Conservation (phyloP, 306 rosid genomes). For the Glycine latifolia region DNA sequence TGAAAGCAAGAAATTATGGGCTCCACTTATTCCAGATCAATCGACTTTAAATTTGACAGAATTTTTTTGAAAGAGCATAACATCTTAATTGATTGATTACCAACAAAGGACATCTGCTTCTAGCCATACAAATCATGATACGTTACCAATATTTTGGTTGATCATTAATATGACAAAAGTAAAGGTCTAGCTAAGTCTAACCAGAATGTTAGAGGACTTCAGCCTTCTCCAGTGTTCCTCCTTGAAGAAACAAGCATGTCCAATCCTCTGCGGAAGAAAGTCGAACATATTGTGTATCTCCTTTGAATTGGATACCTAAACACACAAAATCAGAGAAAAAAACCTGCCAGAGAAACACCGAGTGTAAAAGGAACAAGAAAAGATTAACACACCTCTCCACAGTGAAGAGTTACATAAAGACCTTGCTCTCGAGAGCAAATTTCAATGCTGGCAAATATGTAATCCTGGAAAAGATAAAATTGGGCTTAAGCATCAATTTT, state of each 20-base stretch:
- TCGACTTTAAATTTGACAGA: constrained; percentile 10
- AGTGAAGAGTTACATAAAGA: constrained; percentile 84
- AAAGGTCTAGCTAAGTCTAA: constrained; percentile 47
- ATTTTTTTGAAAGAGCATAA: background rate
- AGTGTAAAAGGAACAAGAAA: background rate
- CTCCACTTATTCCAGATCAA: constrained; percentile 27
- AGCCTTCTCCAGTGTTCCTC: constrained; percentile 80
- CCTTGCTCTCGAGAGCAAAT: constrained; percentile 82
- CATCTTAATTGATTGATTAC: constrained; percentile 4
- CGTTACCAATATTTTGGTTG: too few species aligned
- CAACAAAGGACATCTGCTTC: constrained; percentile 10
- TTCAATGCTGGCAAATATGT: constrained; percentile 80
- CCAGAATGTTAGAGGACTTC: constrained; percentile 74
- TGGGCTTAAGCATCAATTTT: background rate
- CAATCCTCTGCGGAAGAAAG: constrained; percentile 85
- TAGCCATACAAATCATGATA: too few species aligned
- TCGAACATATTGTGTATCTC: constrained; percentile 84
- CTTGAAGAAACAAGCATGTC: constrained; percentile 90
- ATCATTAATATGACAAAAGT: background rate
- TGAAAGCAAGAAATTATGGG: constrained; percentile 22
- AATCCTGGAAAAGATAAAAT: constrained; percentile 57
- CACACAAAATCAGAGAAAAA: constrained; percentile 52
- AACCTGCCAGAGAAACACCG: constrained; percentile 31
- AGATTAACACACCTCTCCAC: constrained; percentile 80
- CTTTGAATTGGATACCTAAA: constrained; percentile 78